Base-by-base conservation (phyloP, 345 rosid genomes). In the Salix caprea region DNA sequence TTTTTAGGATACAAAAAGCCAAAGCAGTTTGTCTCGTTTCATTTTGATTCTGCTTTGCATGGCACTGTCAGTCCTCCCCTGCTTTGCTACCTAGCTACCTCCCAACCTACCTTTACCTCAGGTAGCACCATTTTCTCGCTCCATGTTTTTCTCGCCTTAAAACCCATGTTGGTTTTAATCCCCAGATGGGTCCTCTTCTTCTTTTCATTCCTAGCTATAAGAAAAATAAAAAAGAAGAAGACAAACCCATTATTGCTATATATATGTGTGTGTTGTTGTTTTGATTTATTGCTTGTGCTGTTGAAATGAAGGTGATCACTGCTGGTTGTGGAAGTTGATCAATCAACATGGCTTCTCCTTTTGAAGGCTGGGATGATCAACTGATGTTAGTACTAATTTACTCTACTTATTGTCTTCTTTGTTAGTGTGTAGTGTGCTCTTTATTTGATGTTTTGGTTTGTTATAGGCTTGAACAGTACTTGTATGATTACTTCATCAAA, bases 401-500 rank as follows among this genome's bases (percentile, higher is more conserved):
- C 16, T 11, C 21, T 69, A 1, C 24, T 30, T 16, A 67, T n/a
- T 0, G 26, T 21, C 30, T 73, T 73, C 21, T 11, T 73, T 26
- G 28, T 14, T 54, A 16, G 21, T 8, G 9, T 36, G 21, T 48
- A 2, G 50, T 24, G 12, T 5, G 30, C 23, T 50, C 9, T 73
- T 28, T 12, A 23, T 42, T 28, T 52, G n/a, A 11, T 34, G 13
- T 60, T 54, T 46, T 30, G 36, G 48, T 54, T 10, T 76, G 65
- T 62, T 34, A 15, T 58, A 85, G 88, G 80, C 42, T 85, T 76
- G 79, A 85, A 15, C 74, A 62, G 42, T 86, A 81, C 74, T 44
- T 86, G 80, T 83, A 75, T 30, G 88, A 86, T 81, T 83, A 86
- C 70, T n/a, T 86, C 69, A 54, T 72, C 77, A 83, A 77, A 78